Percentiles rank a stretch among this genome's conserved stretches.
Conservation (phyloP, 257 asterid genomes). For the Verbena officinalis region DNA sequence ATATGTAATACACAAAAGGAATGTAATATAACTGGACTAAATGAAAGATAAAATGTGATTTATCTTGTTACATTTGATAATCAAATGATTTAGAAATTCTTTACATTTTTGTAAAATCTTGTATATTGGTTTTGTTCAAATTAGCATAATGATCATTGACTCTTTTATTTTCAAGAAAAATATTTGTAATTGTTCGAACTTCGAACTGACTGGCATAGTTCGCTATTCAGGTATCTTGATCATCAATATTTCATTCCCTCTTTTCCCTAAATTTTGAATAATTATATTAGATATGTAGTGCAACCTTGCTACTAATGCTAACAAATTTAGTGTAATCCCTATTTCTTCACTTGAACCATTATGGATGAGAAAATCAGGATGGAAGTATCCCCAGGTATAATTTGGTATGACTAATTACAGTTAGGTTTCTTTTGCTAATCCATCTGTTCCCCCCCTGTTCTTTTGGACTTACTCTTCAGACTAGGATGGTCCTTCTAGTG, state of each 20-base stretch:
- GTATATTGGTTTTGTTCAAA: background rate
- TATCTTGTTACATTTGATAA: background rate
- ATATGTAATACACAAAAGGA: background rate
- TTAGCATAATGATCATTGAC: background rate
- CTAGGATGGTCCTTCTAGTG: constrained; percentile 51
- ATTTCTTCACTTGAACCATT: constrained; percentile 25
- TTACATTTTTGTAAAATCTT: background rate
- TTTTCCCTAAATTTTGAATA: constrained; percentile 14
- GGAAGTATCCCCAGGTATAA: constrained; percentile 50
- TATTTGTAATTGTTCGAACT: background rate
- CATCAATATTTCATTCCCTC: constrained; percentile 20
- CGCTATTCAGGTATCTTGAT: constrained; percentile 14
- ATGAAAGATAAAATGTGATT: background rate
- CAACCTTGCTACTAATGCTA: constrained; percentile 14
- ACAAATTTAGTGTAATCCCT: constrained; percentile 24
- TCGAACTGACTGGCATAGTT: background rate
- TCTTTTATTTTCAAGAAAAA: constrained; percentile 3
- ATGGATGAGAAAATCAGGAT: constrained; percentile 38
- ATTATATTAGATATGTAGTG: constrained; percentile 16
- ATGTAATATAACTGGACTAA: constrained; percentile 1
- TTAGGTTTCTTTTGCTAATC: constrained; percentile 48
- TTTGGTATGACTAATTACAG: constrained; percentile 26
- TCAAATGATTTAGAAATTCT: constrained; percentile 4
- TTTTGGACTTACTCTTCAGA: constrained; percentile 44
- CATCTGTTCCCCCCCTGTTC: constrained; percentile 30